Base-by-base conservation (phyloP, 1,139 yeast species). In the Candida tetrigidarum region DNA sequence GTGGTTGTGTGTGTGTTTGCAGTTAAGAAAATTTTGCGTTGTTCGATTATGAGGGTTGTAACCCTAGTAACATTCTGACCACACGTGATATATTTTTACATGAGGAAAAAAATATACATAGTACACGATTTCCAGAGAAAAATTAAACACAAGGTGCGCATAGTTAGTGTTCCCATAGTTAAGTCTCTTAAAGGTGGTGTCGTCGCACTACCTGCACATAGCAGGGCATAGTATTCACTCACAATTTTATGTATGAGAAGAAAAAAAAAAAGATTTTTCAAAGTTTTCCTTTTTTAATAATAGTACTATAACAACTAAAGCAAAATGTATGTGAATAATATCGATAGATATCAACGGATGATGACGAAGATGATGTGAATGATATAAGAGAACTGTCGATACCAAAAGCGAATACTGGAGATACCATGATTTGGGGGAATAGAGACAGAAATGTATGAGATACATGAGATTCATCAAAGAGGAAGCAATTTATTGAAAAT, bases 271-370 rank as follows among this genome's bases (percentile, higher is more conserved):
- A 32, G 36, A 32, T 11, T 32, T 32, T 32, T 32, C 36, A 10
- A 9, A 18, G 20, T 19, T 18, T 19, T 11, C 6, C n/a, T 4
- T 22, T 22, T 36, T 36, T 14, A 18, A 10, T 36, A 16, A 6
- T 10, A 16, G 10, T 20, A 11, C 14, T 36, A 27, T 27, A 16
- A 32, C 41, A 26, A 37, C 41, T 25, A 37, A 8, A 37, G 41
- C 41, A 37, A 23, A 37, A 37, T 20, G 34, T 37, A 32, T 37
- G 34, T 37, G 41, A 25, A 32, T 20, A 20, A 26, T 6, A 1
- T 16, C 10, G 10, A 16, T 14, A 12, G n/a, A n/a, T n/a, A n/a
- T n/a, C n/a, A 10, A 22, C 12, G 11, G 11, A 6, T 16, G 5
- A 37, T 14, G 12, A 37, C 7, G 11, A 15, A 30, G 19, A 8